These are phyloP conservation scores for Aspergillus ochraceus DNA, from an alignment of 2,329 filamentous ascomycete species.

Conservation along the genomic window DNA sequence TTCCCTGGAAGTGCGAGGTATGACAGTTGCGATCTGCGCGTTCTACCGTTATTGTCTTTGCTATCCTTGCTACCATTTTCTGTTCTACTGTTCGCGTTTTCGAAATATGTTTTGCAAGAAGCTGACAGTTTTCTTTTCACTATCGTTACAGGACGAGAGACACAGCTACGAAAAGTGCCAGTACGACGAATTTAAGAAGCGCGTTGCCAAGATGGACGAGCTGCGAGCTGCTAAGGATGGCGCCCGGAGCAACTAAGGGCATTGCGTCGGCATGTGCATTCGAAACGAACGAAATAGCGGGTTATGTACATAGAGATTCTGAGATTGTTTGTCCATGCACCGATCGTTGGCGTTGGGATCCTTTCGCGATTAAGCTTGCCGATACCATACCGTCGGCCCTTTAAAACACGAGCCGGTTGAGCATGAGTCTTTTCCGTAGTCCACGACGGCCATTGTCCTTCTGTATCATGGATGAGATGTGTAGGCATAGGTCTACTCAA, in stretches of 20 bases:
- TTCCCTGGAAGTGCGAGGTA: slow-evolving; percentile 98
- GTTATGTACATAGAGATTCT: slow-evolving; percentile 43
- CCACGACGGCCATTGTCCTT: background rate
- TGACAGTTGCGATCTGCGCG: slow-evolving; percentile 32
- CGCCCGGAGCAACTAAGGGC: slow-evolving; percentile 73
- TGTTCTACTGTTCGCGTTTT: background rate
- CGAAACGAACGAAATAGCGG: slow-evolving; percentile 28
- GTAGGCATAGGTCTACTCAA: background rate
- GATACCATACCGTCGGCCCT: slow-evolving; percentile 7
- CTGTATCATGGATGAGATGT: background rate
- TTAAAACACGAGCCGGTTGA: background rate
- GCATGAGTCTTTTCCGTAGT: background rate
- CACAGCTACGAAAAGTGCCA: slow-evolving; percentile 99
- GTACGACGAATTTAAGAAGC: slow-evolving; percentile 97
- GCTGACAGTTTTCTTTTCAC: slow-evolving; percentile 7
- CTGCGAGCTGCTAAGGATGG: slow-evolving; percentile 81
- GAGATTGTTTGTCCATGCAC: slow-evolving; percentile 36
- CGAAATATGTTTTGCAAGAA: background rate
- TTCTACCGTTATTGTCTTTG: background rate
- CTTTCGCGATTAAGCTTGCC: slow-evolving; percentile 17
- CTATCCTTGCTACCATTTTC: background rate
- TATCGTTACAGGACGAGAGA: slow-evolving; percentile 71
- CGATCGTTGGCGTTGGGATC: slow-evolving; percentile 36
- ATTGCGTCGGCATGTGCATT: slow-evolving; percentile 22
- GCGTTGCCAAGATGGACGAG: slow-evolving; percentile 98